A percentile compares a stretch with the other conserved stretches of the same genome.
Conservation (phyloP, 148 eudicot genomes). For the Amaranthus palmeri region DNA sequence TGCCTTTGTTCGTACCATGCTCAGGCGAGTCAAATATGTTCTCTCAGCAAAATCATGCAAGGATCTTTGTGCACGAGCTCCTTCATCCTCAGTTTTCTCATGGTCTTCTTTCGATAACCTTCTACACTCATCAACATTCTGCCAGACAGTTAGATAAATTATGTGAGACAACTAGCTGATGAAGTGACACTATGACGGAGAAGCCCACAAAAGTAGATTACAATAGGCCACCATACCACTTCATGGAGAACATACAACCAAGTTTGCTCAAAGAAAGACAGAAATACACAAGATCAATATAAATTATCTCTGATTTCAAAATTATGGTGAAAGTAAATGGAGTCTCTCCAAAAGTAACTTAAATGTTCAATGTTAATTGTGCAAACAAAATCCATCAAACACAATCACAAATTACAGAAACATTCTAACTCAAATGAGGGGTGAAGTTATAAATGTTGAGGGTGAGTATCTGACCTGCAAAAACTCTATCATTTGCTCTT, state of each 20-base stretch:
- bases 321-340: neutral
- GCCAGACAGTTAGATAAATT: slow-evolving; percentile 27
- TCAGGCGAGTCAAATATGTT: slow-evolving; percentile 68
- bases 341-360: no score
- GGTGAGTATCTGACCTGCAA: slow-evolving; percentile 53
- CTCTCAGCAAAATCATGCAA: slow-evolving; percentile 94
- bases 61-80: slow-evolving; percentile 57
- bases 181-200: neutral
- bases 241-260: neutral
- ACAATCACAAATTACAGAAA: neutral
- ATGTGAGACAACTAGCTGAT: slow-evolving; percentile 1
- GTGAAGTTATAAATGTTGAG: neutral
- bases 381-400: neutral
- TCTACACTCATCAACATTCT: slow-evolving; percentile 68
- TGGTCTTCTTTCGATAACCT: slow-evolving; percentile 63
- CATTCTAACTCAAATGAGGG: neutral
- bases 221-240: neutral
- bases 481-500: slow-evolving; percentile 91
- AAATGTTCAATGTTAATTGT: neutral
- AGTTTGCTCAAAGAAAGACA: neutral
- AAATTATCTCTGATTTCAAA: neutral
- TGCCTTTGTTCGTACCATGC: slow-evolving; percentile 48
- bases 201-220: neutral
- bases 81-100: slow-evolving; percentile 45
- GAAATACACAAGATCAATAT: neutral